These are phyloP conservation scores for Pilobolus umbonatus DNA, from an alignment of 192 early-diverging fungal genomes.

Conservation along the genomic window DNA sequence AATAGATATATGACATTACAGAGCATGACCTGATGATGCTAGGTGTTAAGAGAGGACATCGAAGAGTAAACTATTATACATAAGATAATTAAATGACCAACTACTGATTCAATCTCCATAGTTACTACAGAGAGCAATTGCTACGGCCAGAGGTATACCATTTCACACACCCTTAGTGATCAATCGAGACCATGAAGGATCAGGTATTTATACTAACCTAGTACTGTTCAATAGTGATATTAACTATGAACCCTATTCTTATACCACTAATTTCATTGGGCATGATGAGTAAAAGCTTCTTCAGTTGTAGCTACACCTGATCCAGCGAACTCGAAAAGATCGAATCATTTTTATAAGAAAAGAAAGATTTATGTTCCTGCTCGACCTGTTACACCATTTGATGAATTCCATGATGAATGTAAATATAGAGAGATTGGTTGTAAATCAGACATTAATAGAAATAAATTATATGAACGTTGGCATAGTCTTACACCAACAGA, in stretches of 20 bases:
- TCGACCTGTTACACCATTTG: background rate
- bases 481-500: background rate
- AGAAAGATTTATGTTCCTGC: conserved; percentile 2
- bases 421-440: background rate
- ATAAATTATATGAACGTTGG: background rate
- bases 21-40: conserved; percentile 31
- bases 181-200: background rate
- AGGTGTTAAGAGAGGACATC: conserved; percentile 37
- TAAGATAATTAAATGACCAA: background rate
- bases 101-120: conserved; percentile 9
- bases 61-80: conserved; percentile 27
- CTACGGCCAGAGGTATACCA: conserved; percentile 10
- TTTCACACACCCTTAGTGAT: conserved; percentile 2
- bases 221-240: background rate
- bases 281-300: background rate
- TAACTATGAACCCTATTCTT: background rate
- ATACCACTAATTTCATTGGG: background rate
- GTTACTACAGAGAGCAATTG: conserved; percentile 31
- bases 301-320: background rate
- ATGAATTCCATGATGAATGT: background rate
- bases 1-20: conserved; percentile 36
- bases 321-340: background rate
- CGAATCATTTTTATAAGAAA: background rate
- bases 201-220: conserved; percentile 1
- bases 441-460: background rate